These are phyloP conservation scores for Lasiodiplodia theobromae DNA, from an alignment of 2,329 filamentous ascomycete genomes.

Conservation along the genomic window DNA sequence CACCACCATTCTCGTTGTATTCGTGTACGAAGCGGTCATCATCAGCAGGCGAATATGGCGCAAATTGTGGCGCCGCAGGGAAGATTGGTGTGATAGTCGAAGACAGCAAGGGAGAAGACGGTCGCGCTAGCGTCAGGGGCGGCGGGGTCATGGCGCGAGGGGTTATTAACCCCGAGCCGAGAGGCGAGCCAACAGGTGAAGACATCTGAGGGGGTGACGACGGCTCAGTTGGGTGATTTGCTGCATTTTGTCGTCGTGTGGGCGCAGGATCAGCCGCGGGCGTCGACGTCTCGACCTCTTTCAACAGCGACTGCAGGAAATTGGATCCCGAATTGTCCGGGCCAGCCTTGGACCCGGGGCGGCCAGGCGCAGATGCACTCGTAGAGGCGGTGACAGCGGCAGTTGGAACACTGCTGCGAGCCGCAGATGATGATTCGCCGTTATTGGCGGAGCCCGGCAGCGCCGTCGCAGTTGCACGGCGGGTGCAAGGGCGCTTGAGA, in stretches of 20 bases:
- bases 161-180: constrained; percentile 69
- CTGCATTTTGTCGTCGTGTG: constrained; percentile 48
- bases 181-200: constrained; percentile 73
- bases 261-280: constrained; percentile 41
- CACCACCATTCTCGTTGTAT: constrained; percentile 35
- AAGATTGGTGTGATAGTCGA: constrained; percentile 77
- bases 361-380: constrained; percentile 47
- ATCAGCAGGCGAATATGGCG: constrained; percentile 64
- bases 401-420: constrained; percentile 1
- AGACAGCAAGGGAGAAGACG: constrained; percentile 72
- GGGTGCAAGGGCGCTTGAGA: constrained; percentile 84
- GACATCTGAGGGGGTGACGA: constrained; percentile 55
- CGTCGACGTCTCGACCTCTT: constrained; percentile 60
- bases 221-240: constrained; percentile 52
- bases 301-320: constrained; percentile 84
- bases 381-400: constrained; percentile 47
- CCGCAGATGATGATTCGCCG: constrained; percentile 25
- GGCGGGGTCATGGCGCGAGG: constrained; percentile 75
- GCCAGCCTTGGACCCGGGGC: constrained; percentile 39
- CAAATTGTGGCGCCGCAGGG: constrained; percentile 74
- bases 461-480: constrained; percentile 65
- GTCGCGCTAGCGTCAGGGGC: constrained; percentile 66
- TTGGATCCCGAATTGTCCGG: constrained; percentile 41
- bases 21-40: constrained; percentile 35
- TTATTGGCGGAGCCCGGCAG: constrained; percentile 46